Conservation (phyloP, 2,329 filamentous ascomycete species). For the Pyrenochaeta sp. region DNA sequence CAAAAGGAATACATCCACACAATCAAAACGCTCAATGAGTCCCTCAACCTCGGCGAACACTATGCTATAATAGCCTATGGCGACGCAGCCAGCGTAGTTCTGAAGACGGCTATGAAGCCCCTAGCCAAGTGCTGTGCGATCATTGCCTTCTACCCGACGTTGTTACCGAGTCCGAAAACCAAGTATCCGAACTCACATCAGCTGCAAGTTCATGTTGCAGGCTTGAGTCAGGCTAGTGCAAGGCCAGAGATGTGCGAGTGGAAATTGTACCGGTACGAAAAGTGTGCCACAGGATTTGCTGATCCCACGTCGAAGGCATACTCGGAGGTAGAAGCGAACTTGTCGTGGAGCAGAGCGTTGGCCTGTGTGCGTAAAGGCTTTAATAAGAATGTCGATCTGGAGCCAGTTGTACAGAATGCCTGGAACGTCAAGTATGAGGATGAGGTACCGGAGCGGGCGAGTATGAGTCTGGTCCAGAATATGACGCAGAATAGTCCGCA, state of each 20-base stretch:
- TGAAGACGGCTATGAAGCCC: slow-evolving; percentile 53
- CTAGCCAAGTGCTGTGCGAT: slow-evolving; percentile 52
- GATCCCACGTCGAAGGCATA: slow-evolving; percentile 51
- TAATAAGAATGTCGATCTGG: slow-evolving; percentile 47
- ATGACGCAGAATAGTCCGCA: slow-evolving; percentile 48
- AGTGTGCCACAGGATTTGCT: slow-evolving; percentile 52
- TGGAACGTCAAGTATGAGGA: slow-evolving; percentile 47
- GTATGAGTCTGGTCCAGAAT: slow-evolving; percentile 38
- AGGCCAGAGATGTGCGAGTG: slow-evolving; percentile 47
- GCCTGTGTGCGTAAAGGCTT: slow-evolving; percentile 47
- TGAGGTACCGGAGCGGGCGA: slow-evolving; percentile 40
- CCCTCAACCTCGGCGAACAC: slow-evolving; percentile 49
- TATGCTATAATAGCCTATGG: slow-evolving; percentile 52
- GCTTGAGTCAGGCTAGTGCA: slow-evolving; percentile 41
- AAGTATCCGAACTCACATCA: slow-evolving; percentile 51
- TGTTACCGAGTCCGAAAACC: slow-evolving; percentile 46
- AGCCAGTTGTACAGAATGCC: slow-evolving; percentile 43
- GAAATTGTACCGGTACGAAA: slow-evolving; percentile 51
- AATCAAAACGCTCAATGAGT: slow-evolving; percentile 49
- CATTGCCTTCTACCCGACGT: slow-evolving; percentile 54
- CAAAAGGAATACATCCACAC: slow-evolving; percentile 42
- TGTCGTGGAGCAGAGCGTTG: slow-evolving; percentile 56
- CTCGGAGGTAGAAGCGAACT: slow-evolving; percentile 51
- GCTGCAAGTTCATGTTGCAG: slow-evolving; percentile 53
- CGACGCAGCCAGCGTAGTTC: slow-evolving; percentile 50